Evolutionary conservation across 352 stramenopile genomes (phyloP), one percentile per base, ranked within the genome.

Genomic region (Phytopythium delawarense): DNA sequence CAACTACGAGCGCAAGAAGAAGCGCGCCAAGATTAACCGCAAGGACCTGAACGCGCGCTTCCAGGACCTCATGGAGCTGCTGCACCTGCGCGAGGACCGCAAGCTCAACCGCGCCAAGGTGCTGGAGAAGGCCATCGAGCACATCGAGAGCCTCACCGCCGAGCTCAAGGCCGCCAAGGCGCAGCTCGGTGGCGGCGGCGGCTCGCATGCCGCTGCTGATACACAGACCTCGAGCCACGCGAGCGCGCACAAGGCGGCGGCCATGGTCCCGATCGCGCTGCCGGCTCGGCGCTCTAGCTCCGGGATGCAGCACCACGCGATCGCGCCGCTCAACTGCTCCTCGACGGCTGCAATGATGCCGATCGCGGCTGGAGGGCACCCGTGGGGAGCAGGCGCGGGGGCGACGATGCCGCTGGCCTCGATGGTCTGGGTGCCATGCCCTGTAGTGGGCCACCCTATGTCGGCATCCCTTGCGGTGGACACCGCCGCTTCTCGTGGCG

Each of bases 1-100:
- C 69, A 88, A 88, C 55, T 88, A 88, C 57, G 79, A 88, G 53
- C 70, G 76, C 34, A 88, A 88, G 64, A 88, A 88, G 66, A 88
- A 85, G 52, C 76, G 79, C 52, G 79, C 79, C 39, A 88, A 88
- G 63, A 86, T 88, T 70, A 88, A 88, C 62, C 72, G 79, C 37
- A 74, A 80, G 39, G 79, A 88, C 45, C 60, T 88, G 32, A 88
- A 88, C 61, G 79, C 79, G 53, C 69, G 75, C 37, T 88, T 88
- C 59, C 72, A 85, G 67, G 75, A 87, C 56, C 71, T 88, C 58
- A 88, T 88, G 79, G 74, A 86, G 40, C 65, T 88, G 39, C 61
- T 86, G 21, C 67, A 81, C 18, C 50, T 86, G 23, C 78, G 80
- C 23, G 78, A 88, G 59, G 78, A 88, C 70, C 70, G 78, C 40